phyloP scores from a whole-genome alignment of 169 alveolate species.

The Perkinsus marinus region DNA sequence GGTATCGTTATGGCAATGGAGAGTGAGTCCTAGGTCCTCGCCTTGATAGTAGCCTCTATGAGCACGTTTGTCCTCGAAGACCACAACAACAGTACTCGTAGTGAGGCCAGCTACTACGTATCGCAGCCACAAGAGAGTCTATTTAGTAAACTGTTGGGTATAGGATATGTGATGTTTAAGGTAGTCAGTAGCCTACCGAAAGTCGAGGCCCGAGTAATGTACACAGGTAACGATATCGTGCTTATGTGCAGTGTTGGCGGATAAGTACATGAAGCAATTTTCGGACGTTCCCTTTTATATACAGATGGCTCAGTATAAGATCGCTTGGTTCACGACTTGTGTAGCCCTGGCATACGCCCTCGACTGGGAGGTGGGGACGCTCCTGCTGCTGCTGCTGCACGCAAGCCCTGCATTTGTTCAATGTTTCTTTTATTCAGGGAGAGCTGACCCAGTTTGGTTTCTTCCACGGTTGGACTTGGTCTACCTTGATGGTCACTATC shows the following conservation, averaged over 20 bases:
- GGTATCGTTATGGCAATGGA: no score
- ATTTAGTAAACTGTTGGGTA: background rate
- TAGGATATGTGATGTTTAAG: background rate
- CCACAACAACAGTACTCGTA: background rate
- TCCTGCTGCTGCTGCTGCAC: no score
- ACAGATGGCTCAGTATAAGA: background rate
- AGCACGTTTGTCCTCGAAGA: background rate
- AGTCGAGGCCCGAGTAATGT: background rate
- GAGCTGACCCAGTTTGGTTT: background rate
- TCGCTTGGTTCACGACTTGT: background rate
- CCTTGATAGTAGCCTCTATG: background rate
- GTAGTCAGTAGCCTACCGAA: background rate
- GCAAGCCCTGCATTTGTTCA: no score
- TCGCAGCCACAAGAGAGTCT: background rate
- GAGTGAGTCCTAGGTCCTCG: background rate
- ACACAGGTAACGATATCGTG: background rate
- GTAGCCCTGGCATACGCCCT: background rate
- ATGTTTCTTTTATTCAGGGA: background rate
- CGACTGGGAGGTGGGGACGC: background rate
- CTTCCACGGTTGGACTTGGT: background rate
- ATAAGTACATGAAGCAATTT: background rate
- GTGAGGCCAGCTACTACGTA: background rate
- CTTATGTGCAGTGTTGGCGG: background rate
- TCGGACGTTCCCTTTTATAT: background rate
- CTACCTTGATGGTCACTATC: background rate